Evolutionary conservation across 2,329 filamentous ascomycete genomes (phyloP), one percentile per base, ranked within the genome.

Genomic region (Fusarium miscanthi): DNA sequence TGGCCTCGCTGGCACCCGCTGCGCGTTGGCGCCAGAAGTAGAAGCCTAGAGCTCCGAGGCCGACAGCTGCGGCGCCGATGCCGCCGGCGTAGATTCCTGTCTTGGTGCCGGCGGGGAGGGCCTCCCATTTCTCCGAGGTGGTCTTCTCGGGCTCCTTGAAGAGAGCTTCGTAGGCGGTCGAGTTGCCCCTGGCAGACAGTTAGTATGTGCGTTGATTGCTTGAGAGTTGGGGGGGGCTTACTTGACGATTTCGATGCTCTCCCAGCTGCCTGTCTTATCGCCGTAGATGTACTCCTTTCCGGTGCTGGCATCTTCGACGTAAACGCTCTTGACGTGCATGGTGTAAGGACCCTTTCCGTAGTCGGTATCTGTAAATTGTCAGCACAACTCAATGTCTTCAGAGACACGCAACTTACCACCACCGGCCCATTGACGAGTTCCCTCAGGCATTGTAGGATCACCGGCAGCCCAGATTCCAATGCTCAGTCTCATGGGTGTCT

Each of bases 401-500:
- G 1, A 9, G 3, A 8, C 10, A 19, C 12, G 2, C 8, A 33
- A 60, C 70, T 64, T 8, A 73, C 70, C 77, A 65, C 92, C 92
- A 60, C 91, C 91, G 63, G 92, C 92, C 92, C 92, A 94, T 62
- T 90, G 83, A 57, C 91, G 88, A 4, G 90, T 92, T 17, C 87
- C 85, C 56, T 86, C 46, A 45, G 87, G 80, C 77, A 91, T 80
- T 43, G 83, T 78, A 10, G 89, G 82, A 71, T 93, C 86, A 69
- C 90, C 86, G 62, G 89, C 86, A 57, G 91, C 88, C 87, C 89
- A 92, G 74, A 92, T 90, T 59, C 91, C 91, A 23, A 93, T 77
- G 58, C 89, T 90, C 54, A 93, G 81, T 56, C 89, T 88, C 90
- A 92, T 92, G 3, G 93, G 93, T 0, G 93, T 94, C 79, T 95